Evolutionary conservation across 371 early-diverging fungal species (phyloP).

Genomic region (Lichtheimia hyalospora): DNA sequence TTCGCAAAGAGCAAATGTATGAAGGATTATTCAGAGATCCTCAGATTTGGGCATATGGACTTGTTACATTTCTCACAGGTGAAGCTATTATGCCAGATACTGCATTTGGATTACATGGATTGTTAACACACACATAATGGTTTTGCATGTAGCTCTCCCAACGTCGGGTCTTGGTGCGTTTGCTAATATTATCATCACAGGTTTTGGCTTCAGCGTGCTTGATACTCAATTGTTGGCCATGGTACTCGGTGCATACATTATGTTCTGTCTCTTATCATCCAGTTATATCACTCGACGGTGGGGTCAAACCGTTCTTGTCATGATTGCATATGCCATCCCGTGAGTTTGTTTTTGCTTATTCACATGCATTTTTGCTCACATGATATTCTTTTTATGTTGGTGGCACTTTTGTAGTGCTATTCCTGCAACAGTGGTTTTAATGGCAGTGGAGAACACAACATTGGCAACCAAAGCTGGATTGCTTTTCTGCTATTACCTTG

Average conservation of each 20-base stretch:
- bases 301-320: slow-evolving; percentile 17
- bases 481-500: slow-evolving; percentile 21
- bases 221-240: slow-evolving; percentile 28
- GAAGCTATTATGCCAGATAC: too few relatives aligned
- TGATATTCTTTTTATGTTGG: too few relatives aligned
- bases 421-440: slow-evolving; percentile 20
- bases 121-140: too few relatives aligned
- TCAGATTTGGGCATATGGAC: slow-evolving; percentile 21
- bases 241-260: slow-evolving; percentile 28
- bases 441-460: slow-evolving; percentile 18
- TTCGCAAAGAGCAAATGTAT: slow-evolving; percentile 20
- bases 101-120: too few relatives aligned
- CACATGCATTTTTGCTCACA: too few relatives aligned
- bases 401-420: slow-evolving; percentile 10
- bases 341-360: slow-evolving; percentile 4
- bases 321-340: slow-evolving; percentile 20
- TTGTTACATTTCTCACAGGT: slow-evolving; percentile 17
- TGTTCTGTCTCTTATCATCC: slow-evolving; percentile 15
- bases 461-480: slow-evolving; percentile 23
- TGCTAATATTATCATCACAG: slow-evolving; percentile 24
- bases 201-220: slow-evolving; percentile 22
- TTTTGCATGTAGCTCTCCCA: slow-evolving; percentile 7
- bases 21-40: slow-evolving; percentile 23
- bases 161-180: slow-evolving; percentile 26
- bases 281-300: slow-evolving; percentile 18